Conservation (phyloP, 257 asterid genomes). For the Solanum paucissectum region DNA sequence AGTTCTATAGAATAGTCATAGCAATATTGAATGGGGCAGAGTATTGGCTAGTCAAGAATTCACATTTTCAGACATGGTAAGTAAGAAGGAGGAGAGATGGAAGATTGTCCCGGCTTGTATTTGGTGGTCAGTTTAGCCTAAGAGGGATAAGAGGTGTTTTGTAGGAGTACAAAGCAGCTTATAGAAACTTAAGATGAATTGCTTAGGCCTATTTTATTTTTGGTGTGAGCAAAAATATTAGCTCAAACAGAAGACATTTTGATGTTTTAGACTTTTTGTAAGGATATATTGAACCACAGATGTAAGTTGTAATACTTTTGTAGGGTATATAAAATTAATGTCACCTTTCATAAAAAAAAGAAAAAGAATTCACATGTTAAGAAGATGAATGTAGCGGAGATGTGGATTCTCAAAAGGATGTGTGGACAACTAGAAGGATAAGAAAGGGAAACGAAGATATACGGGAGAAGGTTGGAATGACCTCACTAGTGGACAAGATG, state of each 20-base stretch:
- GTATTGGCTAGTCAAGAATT: not conserved
- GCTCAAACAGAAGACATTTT: not conserved
- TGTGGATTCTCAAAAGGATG: not conserved
- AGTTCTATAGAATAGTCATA: not conserved
- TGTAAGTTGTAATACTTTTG: not conserved
- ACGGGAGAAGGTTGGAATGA: not conserved
- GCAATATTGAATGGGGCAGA: not conserved
- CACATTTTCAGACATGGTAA: not conserved
- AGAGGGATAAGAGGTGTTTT: not conserved
- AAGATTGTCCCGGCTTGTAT: not conserved
- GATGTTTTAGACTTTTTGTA: not conserved
- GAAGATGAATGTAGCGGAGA: not conserved
- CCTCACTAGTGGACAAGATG: not conserved
- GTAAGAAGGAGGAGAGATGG: not conserved
- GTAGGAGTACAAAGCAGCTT: not conserved
- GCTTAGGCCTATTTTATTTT: not conserved
- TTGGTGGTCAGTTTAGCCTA: not conserved
- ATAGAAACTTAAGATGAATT: not conserved
- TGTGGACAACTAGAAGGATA: not conserved
- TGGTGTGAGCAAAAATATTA: not conserved
- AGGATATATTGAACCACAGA: not conserved
- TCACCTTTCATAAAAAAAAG: not conserved
- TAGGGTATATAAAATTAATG: not conserved
- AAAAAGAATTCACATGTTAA: not conserved
- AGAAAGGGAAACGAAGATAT: not conserved